These are phyloP conservation scores for Ustilago loliicola DNA, from an alignment of 1,284 basidiomycete species.

Conservation along the genomic window DNA sequence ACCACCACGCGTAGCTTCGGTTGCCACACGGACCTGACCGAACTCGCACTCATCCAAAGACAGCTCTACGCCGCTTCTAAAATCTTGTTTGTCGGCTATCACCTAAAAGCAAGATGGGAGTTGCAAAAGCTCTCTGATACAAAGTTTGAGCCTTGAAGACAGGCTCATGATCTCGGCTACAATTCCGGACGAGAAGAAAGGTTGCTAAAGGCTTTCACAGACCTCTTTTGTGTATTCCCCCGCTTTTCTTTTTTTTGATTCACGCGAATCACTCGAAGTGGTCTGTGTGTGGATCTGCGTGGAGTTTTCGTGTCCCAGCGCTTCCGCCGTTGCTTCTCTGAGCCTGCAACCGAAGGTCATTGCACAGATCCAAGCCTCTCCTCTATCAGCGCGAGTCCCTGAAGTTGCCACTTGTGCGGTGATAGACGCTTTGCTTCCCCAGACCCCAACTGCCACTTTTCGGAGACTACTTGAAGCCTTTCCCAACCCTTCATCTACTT, in stretches of 20 bases:
- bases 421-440: background rate
- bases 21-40: background rate
- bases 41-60: no score
- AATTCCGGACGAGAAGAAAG: background rate
- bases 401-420: background rate
- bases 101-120: background rate
- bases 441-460: background rate
- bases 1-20: background rate
- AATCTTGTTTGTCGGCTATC: no score
- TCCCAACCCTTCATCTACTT: background rate
- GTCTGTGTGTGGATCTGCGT: slow-evolving; percentile 3
- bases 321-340: no score
- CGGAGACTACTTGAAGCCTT: slow-evolving; percentile 1
- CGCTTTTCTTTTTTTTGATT: slow-evolving; percentile 11
- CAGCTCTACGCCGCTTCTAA: no score
- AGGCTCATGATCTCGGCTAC: background rate
- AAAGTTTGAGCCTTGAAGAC: background rate
- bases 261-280: background rate
- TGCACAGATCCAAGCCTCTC: no score
- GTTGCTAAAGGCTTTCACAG: slow-evolving; percentile 5
- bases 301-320: no score
- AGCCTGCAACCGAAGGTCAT: no score
- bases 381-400: no score
- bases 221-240: slow-evolving; percentile 7
- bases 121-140: background rate